These are phyloP conservation scores for Yamadazyma diospyri DNA, from an alignment of 1,139 yeast genomes.

Conservation along the genomic window DNA sequence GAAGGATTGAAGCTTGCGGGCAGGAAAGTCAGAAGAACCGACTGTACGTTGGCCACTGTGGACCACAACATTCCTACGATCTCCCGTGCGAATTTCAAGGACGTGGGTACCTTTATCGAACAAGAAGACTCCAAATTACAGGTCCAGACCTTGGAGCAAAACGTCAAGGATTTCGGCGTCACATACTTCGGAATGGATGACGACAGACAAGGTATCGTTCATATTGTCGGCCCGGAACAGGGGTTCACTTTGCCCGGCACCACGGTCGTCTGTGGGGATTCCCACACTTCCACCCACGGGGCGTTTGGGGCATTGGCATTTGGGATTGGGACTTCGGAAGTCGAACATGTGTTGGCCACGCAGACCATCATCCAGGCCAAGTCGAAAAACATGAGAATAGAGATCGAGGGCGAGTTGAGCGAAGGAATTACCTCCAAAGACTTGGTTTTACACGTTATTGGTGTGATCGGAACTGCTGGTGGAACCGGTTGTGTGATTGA, in stretches of 20 bases:
- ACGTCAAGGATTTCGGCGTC: constrained; percentile 83
- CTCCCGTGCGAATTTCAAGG: constrained; percentile 71
- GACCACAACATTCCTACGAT: constrained; percentile 97
- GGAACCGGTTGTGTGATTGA: constrained; percentile 97
- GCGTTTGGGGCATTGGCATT: constrained; percentile 98
- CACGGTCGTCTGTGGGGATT: constrained; percentile 97
- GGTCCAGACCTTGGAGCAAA: constrained; percentile 87
- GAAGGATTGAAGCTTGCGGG: constrained; percentile 90
- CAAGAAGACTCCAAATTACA: constrained; percentile 91
- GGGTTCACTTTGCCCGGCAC: constrained; percentile 98
- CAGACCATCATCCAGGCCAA: constrained; percentile 93
- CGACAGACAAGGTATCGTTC: constrained; percentile 94
- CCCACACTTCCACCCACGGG: constrained; percentile 98
- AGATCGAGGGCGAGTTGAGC: constrained; percentile 74
- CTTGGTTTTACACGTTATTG: constrained; percentile 88
- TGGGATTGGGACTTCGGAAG: constrained; percentile 98
- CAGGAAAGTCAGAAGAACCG: constrained; percentile 83
- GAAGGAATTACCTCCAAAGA: constrained; percentile 96
- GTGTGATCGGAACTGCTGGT: constrained; percentile 98
- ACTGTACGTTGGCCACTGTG: constrained; percentile 95
- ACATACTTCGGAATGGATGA: constrained; percentile 94
- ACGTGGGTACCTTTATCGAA: constrained; percentile 76
- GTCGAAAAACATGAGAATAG: constrained; percentile 91
- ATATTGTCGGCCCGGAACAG: constrained; percentile 97
- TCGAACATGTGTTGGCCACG: constrained; percentile 96